Base-by-base conservation (phyloP, 2,329 filamentous ascomycete species). In the Nannizziopsis arthrosporioides region DNA sequence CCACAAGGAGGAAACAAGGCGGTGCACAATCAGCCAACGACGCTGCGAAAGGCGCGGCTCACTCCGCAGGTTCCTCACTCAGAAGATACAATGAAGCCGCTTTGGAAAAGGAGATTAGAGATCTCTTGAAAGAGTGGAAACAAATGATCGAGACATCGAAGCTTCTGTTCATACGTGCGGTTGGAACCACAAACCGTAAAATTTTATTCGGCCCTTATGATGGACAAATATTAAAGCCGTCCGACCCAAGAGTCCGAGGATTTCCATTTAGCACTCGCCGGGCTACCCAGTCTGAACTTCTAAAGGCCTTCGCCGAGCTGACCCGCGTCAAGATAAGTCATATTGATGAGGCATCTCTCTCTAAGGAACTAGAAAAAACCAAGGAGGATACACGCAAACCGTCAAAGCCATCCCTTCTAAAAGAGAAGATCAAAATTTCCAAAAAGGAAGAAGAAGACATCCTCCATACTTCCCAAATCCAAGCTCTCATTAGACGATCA, bases 61-160 rank as follows among this genome's bases (percentile, higher is more conserved):
- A 96, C 66, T 96, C 92, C 3, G 93, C 89, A 6, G 92, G 93
- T 63, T 85, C 92, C 1, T 85, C 81, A 39, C 70, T 98, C 49
- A 82, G 92, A 68, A 78, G 92, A 15, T 94, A 96, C 66, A 98
- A 98, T 60, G 93, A 98, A 66, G 82, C 84, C 55, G 90, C 89
- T 1, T 71, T 98, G 34, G 81, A 83, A 5, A 82, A 85, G n/a
- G 93, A 98, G 59, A 84, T 98, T 5, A 80, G 92, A 19, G 76
- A 78, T 30, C 70, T 98, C 32, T 71, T 98, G 11, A 70, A 73
- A 8, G 86, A 90, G 53, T 98, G 93, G 93, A 90, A 85, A 64
- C 71, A 69, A 0, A 75, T 93, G 65, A 84, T 98, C 44, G 85
- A 95, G 61, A 82, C 80, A 0, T 81, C 89, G 0, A 84, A 94